phyloP scores from a whole-genome alignment of 352 stramenopile genomes.

The Phytophthora pluvialis region DNA sequence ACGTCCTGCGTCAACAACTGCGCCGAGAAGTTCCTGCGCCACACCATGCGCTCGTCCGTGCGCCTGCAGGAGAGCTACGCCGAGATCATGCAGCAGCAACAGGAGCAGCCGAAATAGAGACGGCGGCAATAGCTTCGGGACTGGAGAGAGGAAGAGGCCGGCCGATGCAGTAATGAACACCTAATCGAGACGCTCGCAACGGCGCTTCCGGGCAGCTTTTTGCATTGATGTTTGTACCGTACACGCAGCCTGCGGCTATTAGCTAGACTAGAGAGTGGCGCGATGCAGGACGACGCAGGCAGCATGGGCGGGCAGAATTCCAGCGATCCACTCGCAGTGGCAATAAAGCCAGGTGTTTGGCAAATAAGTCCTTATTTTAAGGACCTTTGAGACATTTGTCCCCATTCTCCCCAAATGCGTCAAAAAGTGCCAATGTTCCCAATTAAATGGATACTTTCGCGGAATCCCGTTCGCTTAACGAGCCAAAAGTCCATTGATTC shows the following conservation, averaged over 20 bases:
- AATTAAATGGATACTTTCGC: no score
- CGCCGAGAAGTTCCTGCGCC: conserved; percentile 91
- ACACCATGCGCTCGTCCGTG: conserved; percentile 91
- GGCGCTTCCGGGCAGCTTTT: conserved; percentile 4
- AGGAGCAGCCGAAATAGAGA: conserved; percentile 71
- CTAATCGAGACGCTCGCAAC: conserved; percentile 4
- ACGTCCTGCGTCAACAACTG: conserved; percentile 89
- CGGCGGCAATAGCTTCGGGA: neutral
- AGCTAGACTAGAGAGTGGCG: no score
- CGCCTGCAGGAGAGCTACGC: conserved; percentile 90
- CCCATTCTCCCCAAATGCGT: conserved; percentile 36
- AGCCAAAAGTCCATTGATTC: no score
- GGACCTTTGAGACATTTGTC: neutral
- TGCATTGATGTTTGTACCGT: conserved; percentile 1
- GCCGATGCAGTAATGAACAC: conserved; percentile 17
- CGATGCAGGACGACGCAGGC: no score
- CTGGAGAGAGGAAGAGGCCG: neutral
- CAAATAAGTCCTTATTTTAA: neutral
- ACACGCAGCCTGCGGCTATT: neutral
- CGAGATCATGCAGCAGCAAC: conserved; percentile 87
- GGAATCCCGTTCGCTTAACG: no score
- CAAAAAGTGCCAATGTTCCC: no score
- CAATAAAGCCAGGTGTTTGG: no score
- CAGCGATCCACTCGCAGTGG: no score
- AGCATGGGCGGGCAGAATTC: neutral